Evolutionary conservation across 352 stramenopile species (phyloP).

Genomic region (Blastocystis sp.): DNA sequence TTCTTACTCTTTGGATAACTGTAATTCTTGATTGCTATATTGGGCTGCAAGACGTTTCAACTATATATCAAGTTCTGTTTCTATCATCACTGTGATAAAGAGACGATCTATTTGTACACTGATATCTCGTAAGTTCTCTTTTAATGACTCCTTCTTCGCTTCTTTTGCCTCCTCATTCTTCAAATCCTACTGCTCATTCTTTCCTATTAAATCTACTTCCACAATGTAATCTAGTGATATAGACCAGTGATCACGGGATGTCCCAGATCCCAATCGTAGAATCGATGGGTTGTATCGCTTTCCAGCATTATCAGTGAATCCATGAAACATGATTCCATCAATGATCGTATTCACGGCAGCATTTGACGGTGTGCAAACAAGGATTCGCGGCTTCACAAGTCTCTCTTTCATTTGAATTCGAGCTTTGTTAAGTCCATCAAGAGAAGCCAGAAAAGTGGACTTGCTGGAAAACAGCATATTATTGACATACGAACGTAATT

Average conservation of each 20-base stretch:
- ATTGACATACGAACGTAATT: constrained; percentile 11
- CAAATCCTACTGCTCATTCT: not conserved
- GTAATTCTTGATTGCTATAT: not conserved
- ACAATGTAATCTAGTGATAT: constrained; percentile 58
- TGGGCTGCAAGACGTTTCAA: constrained; percentile 23
- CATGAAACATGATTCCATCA: constrained; percentile 76
- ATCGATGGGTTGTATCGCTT: constrained; percentile 54
- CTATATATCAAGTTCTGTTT: not conserved
- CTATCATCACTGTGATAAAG: constrained; percentile 1
- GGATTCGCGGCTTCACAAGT: constrained; percentile 22
- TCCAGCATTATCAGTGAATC: constrained; percentile 69
- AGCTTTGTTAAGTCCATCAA: constrained; percentile 31
- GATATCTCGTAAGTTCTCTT: not conserved
- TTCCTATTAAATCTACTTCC: not conserved
- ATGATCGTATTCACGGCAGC: constrained; percentile 80
- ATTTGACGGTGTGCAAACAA: constrained; percentile 73
- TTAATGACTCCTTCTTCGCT: not conserved
- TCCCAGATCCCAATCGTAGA: constrained; percentile 47
- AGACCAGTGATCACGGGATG: constrained; percentile 26
- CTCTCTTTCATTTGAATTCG: constrained; percentile 61
- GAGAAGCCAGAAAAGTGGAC: constrained; percentile 3
- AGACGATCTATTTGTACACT: constrained; percentile 41
- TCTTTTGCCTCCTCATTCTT: constrained; percentile 25
- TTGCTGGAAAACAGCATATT: not conserved
- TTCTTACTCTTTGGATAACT: not conserved